Base-by-base conservation (phyloP, 108 stramenopile species). In the Seminavis robusta region DNA sequence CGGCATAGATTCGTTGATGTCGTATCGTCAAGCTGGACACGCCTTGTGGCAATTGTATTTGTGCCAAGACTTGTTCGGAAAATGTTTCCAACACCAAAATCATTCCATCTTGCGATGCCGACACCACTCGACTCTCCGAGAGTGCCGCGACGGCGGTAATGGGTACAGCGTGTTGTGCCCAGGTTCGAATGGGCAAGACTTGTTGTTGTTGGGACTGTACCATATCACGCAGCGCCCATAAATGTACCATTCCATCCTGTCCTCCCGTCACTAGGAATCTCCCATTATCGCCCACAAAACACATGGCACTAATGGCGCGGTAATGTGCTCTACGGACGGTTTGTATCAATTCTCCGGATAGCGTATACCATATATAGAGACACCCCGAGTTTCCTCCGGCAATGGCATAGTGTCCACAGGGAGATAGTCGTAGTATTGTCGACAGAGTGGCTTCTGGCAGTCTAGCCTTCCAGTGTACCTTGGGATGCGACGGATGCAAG, bases 191-290 rank as follows among this genome's bases (percentile, higher is more conserved):
- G 0, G 90, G 90, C 42, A 67, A 56, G n/a, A 84, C 30, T 17
- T 47, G 29, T 19, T 50, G 53, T 17, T n/a, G 9, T 29, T 48
- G 58, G 21, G 30, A 41, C 19, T 60, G 65, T 1, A 88, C 83
- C 19, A 88, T 37, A 50, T 84, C 86, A 39, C 82, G 34, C 21
- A 88, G 33, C 28, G 69, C 58, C 60, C 80, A 93, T 2, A 71
- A 60, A 65, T 89, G 86, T 2, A 89, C 76, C 56, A 93, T 86
- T 0, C 87, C 91, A 74, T 93, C 91, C 19, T 76, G 84, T 27
- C 88, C 91, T 37, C 78, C 91, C 7, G 91, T 87, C 13, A 87
- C 70, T 43, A 93, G 47, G 33, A 71, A 79, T 9, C 74, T 45
- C 10, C 80, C 86, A n/a, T n/a, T n/a, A n/a, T n/a, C n/a, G n/a